Evolutionary conservation across 257 asterid genomes (phyloP).

Genomic region (Fraxinus anomala): DNA sequence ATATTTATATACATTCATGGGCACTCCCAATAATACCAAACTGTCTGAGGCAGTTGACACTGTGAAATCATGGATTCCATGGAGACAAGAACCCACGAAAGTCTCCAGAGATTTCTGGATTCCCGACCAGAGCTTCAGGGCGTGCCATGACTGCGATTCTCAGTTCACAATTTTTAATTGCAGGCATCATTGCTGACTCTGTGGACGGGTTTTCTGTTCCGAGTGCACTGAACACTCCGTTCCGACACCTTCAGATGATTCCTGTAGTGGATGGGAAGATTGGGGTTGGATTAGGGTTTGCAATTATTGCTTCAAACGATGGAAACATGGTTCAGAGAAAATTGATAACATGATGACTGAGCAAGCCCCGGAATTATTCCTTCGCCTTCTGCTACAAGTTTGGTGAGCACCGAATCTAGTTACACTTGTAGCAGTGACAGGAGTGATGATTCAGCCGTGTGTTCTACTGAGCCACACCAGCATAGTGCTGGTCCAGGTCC

Average conservation of each 20-base stretch:
- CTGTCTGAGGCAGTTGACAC: conserved; percentile 62
- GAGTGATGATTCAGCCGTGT: conserved; percentile 60
- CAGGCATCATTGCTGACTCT: conserved; percentile 72
- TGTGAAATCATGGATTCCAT: conserved; percentile 63
- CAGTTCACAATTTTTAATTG: conserved; percentile 63
- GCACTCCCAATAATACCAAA: conserved; percentile 48
- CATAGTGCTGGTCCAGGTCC: conserved; percentile 54
- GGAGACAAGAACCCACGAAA: conserved; percentile 43
- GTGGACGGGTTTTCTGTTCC: conserved; percentile 74
- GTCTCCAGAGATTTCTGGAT: conserved; percentile 79
- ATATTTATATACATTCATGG: conserved; percentile 54
- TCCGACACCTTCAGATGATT: conserved; percentile 53
- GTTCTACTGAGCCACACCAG: conserved; percentile 61
- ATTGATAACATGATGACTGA: conserved; percentile 40
- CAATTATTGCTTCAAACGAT: conserved; percentile 70
- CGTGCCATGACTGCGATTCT: conserved; percentile 82
- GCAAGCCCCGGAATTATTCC: conserved; percentile 49
- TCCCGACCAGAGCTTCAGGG: conserved; percentile 79
- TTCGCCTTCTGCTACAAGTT: conserved; percentile 66
- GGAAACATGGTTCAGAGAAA: conserved; percentile 46
- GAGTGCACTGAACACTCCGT: conserved; percentile 59
- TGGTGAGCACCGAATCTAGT: conserved; percentile 61
- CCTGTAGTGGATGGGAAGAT: conserved; percentile 48
- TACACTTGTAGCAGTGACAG: conserved; percentile 62
- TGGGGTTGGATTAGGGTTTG: conserved; percentile 66